These are phyloP conservation scores for Cyberlindnera xishuangbannaensis DNA, from an alignment of 805 yeast species.

Conservation along the genomic window DNA sequence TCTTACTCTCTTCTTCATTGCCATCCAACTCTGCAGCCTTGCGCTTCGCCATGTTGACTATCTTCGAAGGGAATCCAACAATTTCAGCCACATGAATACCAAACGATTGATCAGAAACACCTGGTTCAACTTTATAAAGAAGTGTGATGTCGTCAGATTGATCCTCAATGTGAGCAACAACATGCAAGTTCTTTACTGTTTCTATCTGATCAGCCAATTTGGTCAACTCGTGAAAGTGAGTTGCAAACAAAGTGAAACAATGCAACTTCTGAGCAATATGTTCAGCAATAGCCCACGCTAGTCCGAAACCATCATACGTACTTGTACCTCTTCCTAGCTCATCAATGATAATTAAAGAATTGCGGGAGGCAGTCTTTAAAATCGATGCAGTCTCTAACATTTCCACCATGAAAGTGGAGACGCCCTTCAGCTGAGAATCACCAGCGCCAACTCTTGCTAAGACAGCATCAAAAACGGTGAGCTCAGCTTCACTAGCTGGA, in stretches of 20 bases:
- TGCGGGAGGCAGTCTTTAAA: conserved; percentile 67
- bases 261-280: conserved; percentile 63
- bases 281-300: conserved; percentile 95
- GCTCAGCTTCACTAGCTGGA: conserved; percentile 73
- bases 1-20: conserved; percentile 37
- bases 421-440: conserved; percentile 94
- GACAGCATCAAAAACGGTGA: conserved; percentile 84
- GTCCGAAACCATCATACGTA: conserved; percentile 95
- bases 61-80: conserved; percentile 87
- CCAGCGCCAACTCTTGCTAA: conserved; percentile 98
- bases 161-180: conserved; percentile 78
- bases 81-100: conserved; percentile 98
- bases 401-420: conserved; percentile 94
- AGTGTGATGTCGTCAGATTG: conserved; percentile 68
- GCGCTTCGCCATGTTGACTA: conserved; percentile 90
- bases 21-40: conserved; percentile 74
- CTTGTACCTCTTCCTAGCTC: conserved; percentile 81
- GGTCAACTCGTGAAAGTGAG: conserved; percentile 96
- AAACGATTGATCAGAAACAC: conserved; percentile 92
- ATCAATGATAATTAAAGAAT: conserved; percentile 83
- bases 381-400: conserved; percentile 93
- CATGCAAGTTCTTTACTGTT: conserved; percentile 79
- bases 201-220: conserved; percentile 57
- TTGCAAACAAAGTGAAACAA: conserved; percentile 88
- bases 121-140: conserved; percentile 90